Conservation (phyloP, 441 rosid genomes). For the Croton setiger region DNA sequence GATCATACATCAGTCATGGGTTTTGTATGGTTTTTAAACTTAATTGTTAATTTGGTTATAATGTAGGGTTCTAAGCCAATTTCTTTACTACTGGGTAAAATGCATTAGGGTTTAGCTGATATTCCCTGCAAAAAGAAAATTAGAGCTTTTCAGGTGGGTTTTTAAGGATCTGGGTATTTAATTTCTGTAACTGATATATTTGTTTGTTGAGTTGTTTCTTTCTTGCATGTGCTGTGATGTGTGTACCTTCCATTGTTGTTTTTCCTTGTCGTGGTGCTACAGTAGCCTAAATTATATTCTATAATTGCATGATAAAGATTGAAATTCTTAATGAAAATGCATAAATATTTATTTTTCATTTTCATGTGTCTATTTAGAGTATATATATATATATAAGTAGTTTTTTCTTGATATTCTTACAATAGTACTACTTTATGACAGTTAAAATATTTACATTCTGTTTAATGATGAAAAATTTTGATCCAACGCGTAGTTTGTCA, state of each 20-base stretch:
- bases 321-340: conserved; percentile 9
- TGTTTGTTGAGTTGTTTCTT: conserved; percentile 1
- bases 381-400: conserved; percentile 8
- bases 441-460: not conserved
- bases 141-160: conserved; percentile 13
- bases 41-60: conserved; percentile 19
- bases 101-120: conserved; percentile 30
- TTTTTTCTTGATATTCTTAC: not conserved
- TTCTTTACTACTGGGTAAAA: conserved; percentile 25
- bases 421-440: not conserved
- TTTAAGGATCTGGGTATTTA: conserved; percentile 19
- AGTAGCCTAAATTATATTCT: conserved; percentile 2
- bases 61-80: conserved; percentile 31
- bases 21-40: conserved; percentile 17
- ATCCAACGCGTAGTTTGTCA: not conserved
- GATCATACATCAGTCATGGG: conserved; percentile 21
- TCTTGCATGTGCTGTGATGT: conserved; percentile 2
- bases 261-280: conserved; percentile 2
- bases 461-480: not conserved
- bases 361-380: not conserved
- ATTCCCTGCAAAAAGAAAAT: conserved; percentile 18
- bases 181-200: not conserved
- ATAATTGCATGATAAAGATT: not conserved
- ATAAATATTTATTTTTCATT: not conserved
- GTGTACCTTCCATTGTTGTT: not conserved